These are phyloP conservation scores for Globisporangium spinosum DNA, from an alignment of 352 stramenopile species.

Conservation along the genomic window DNA sequence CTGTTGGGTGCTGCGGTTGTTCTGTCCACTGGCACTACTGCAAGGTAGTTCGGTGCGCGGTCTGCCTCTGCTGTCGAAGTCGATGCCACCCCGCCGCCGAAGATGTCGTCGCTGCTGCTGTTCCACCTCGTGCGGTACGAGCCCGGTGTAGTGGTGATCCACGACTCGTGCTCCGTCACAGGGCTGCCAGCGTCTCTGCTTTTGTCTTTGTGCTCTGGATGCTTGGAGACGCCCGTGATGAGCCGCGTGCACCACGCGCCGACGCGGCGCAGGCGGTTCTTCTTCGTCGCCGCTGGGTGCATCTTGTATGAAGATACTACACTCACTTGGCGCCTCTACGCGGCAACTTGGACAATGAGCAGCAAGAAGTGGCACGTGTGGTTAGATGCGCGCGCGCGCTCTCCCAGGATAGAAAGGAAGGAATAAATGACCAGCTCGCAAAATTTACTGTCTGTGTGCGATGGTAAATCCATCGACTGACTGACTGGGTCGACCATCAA, in stretches of 20 bases:
- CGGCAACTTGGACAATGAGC: slow-evolving; percentile 12
- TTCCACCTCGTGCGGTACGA: not conserved
- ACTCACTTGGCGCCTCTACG: not conserved
- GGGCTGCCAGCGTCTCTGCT: not conserved
- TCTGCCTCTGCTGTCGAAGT: not conserved
- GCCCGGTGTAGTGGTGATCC: slow-evolving; percentile 3
- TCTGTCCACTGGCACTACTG: not conserved
- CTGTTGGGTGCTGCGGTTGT: not conserved
- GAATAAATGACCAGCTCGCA: not conserved
- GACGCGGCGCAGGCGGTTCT: slow-evolving; percentile 8
- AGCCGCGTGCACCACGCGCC: slow-evolving; percentile 15
- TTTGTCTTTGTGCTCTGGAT: not conserved
- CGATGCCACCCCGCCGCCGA: not conserved
- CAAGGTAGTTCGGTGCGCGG: not conserved
- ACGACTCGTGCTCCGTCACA: slow-evolving; percentile 15
- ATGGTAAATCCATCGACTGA: not conserved
- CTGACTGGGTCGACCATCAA: not conserved
- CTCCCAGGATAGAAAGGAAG: not conserved
- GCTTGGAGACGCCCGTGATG: slow-evolving; percentile 6
- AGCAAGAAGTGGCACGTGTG: not conserved
- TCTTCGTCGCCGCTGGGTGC: not conserved
- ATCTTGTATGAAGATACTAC: not conserved
- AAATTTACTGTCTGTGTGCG: not conserved
- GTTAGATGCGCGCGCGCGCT: not conserved
- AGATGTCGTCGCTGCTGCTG: slow-evolving; percentile 4